phyloP scores from a whole-genome alignment of 1,139 yeast species.

The Blastobotrys buckinghamii region DNA sequence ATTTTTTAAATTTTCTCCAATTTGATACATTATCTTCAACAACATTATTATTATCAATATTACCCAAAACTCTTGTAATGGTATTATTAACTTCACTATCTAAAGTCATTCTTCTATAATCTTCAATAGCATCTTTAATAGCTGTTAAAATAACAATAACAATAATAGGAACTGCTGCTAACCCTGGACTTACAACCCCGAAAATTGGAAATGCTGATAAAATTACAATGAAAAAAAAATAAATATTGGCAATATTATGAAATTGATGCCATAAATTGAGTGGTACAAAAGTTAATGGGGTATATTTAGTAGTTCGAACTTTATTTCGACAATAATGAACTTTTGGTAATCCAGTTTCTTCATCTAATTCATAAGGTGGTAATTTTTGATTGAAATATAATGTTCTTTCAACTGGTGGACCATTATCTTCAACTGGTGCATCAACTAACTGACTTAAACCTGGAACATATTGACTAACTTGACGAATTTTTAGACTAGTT shows the following conservation, averaged over 20 bases:
- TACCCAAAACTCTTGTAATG: constrained; percentile 65
- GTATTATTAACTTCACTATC: constrained; percentile 87
- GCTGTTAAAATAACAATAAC: constrained; percentile 90
- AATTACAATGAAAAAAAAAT: constrained; percentile 71
- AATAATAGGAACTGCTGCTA: constrained; percentile 90
- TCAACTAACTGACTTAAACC: constrained; percentile 20
- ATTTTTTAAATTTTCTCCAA: constrained; percentile 65
- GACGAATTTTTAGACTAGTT: constrained; percentile 12
- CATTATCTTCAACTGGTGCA: constrained; percentile 2
- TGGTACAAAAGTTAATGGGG: constrained; percentile 82
- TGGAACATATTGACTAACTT: constrained; percentile 21
- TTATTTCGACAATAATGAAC: constrained; percentile 66
- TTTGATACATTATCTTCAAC: constrained; percentile 53
- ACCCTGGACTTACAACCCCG: constrained; percentile 87
- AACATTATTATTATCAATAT: constrained; percentile 69
- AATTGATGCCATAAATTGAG: constrained; percentile 73
- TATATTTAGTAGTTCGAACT: constrained; percentile 87
- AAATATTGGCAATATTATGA: constrained; percentile 77
- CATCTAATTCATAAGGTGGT: constrained; percentile 56
- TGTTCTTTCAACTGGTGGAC: constrained; percentile 12
- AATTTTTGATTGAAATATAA: constrained; percentile 45
- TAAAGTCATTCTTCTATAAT: constrained; percentile 71
- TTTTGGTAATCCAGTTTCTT: constrained; percentile 39
- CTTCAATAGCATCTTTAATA: constrained; percentile 89
- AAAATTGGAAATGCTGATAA: constrained; percentile 58